Evolutionary conservation across 768 basidiomycete species (phyloP).

Genomic region (Hygrophoropsis aurantiaca): DNA sequence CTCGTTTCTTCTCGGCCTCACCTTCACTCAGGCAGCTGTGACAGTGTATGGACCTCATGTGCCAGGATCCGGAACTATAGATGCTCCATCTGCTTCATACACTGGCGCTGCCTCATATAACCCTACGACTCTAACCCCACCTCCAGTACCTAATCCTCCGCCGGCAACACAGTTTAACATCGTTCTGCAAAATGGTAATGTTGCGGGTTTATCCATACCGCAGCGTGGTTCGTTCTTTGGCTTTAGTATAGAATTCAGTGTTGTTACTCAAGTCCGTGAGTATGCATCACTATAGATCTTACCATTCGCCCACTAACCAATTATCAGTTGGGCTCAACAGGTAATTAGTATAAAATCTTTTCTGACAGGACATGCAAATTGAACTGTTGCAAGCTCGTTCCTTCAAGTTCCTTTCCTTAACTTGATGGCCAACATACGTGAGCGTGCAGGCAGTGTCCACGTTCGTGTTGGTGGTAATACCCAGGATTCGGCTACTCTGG

Average conservation of each 20-base stretch:
- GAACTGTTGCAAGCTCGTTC: conserved; percentile 36
- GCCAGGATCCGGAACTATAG: conserved; percentile 26
- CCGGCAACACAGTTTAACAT: conserved; percentile 45
- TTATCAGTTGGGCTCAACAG: conserved; percentile 17
- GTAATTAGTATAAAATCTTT: background rate
- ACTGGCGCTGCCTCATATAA: conserved; percentile 54
- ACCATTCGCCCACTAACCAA: background rate
- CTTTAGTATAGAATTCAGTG: conserved; percentile 77
- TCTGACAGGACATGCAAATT: background rate
- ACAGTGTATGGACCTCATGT: conserved; percentile 23
- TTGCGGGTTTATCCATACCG: conserved; percentile 38
- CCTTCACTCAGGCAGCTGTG: conserved; percentile 12
- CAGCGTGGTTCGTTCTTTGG: conserved; percentile 64
- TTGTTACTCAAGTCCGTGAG: conserved; percentile 64
- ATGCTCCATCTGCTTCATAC: conserved; percentile 40
- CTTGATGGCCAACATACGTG: conserved; percentile 68
- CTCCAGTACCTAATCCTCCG: conserved; percentile 46
- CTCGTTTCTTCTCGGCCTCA: conserved; percentile 17
- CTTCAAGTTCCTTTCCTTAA: conserved; percentile 73
- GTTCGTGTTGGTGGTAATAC: conserved; percentile 82
- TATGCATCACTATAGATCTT: conserved; percentile 13
- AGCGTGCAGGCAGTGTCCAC: conserved; percentile 59
- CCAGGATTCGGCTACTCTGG: conserved; percentile 62
- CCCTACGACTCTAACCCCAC: conserved; percentile 47
- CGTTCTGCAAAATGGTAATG: conserved; percentile 32